Conservation (phyloP, 2,329 filamentous ascomycete genomes). For the Didymella lethalis region DNA sequence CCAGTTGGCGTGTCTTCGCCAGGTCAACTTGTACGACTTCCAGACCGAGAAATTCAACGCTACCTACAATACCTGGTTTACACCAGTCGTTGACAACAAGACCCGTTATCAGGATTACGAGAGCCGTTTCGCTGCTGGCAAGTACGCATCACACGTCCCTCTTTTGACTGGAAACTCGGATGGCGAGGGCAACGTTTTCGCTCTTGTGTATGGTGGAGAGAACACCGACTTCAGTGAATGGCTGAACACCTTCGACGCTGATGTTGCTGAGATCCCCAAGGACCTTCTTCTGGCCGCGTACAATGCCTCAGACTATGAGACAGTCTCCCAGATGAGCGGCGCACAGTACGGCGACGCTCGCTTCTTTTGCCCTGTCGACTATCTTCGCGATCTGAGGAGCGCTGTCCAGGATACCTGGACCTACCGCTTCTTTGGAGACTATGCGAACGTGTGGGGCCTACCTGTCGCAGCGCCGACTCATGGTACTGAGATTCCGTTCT, state of each 20-base stretch:
- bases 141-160: constrained; percentile 38
- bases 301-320: constrained; percentile 47
- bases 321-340: constrained; percentile 54
- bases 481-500: constrained; percentile 56
- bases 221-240: constrained; percentile 52
- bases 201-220: constrained; percentile 34
- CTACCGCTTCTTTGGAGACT: constrained; percentile 56
- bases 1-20: constrained; percentile 33
- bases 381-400: constrained; percentile 52
- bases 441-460: constrained; percentile 50
- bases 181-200: constrained; percentile 37
- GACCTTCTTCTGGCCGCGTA: constrained; percentile 46
- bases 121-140: constrained; percentile 33
- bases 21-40: constrained; percentile 34
- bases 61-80: constrained; percentile 36
- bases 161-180: constrained; percentile 41
- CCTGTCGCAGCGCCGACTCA: constrained; percentile 50
- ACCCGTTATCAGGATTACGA: constrained; percentile 35
- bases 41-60: constrained; percentile 39
- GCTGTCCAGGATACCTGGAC: constrained; percentile 52
- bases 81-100: constrained; percentile 33
- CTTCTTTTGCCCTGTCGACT: constrained; percentile 53
- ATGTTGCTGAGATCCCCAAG: constrained; percentile 51
- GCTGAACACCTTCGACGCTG: constrained; percentile 56
- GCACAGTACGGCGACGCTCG: constrained; percentile 56